Evolutionary conservation across 768 basidiomycete genomes (phyloP).

Genomic region (Lentinus tigrinus): DNA sequence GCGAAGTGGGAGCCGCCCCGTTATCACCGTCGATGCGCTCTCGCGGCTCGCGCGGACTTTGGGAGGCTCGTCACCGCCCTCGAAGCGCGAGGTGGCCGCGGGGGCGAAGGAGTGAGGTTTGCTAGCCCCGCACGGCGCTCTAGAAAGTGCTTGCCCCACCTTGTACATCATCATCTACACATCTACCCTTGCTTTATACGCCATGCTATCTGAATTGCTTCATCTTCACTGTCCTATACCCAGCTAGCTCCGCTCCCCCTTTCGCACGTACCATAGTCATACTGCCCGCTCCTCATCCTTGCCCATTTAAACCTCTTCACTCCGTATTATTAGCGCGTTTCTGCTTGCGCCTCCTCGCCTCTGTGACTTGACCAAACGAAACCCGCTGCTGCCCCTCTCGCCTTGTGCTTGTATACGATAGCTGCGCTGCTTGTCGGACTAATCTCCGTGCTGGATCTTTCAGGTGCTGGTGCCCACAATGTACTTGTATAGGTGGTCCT

Average conservation of each 20-base stretch:
- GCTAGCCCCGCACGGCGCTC: no score
- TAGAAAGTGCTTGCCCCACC: no score
- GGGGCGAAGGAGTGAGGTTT: conserved; percentile 24
- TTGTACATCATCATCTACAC: background rate
- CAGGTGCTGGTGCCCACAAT: conserved; percentile 4
- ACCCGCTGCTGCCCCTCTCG: background rate
- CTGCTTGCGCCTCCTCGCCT: background rate
- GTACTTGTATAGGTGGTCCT: conserved; percentile 7
- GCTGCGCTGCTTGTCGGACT: conserved; percentile 10
- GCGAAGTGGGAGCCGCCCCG: conserved; percentile 54
- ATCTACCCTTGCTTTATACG: conserved; percentile 1
- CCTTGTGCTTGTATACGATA: conserved; percentile 14
- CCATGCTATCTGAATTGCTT: background rate
- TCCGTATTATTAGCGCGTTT: background rate
- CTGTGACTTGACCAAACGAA: background rate
- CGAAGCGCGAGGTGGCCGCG: conserved; percentile 21
- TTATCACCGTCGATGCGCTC: conserved; percentile 71
- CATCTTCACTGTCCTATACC: conserved; percentile 6
- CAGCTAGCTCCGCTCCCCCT: conserved; percentile 1
- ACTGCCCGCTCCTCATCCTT: background rate
- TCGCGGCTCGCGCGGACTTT: conserved; percentile 65
- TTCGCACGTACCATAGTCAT: background rate
- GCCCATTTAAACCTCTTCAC: background rate
- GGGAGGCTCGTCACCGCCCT: conserved; percentile 33
- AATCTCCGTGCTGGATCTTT: conserved; percentile 15